Conservation (phyloP, 2,329 filamentous ascomycete genomes). For the Ciborinia camelliae region DNA sequence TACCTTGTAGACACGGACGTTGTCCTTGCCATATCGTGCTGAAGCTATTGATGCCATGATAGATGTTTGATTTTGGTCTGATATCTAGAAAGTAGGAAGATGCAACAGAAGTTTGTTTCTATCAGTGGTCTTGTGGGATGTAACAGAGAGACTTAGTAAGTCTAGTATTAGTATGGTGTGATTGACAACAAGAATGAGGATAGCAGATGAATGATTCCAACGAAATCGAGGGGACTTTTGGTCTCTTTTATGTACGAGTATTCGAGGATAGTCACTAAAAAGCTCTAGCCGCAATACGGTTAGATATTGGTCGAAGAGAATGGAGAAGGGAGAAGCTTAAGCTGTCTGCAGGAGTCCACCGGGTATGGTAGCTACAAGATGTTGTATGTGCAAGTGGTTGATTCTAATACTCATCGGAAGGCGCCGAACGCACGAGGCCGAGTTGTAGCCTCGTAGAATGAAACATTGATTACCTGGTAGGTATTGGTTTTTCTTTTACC, state of each 20-base stretch:
- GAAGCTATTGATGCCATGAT: slow-evolving; percentile 56
- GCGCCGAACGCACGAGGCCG: slow-evolving; percentile 16
- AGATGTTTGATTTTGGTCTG: slow-evolving; percentile 7
- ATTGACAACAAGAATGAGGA: slow-evolving; percentile 15
- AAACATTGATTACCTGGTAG: neutral
- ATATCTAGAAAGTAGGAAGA: neutral
- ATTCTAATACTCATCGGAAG: slow-evolving; percentile 13
- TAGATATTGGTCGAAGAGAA: slow-evolving; percentile 7
- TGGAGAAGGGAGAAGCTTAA: slow-evolving; percentile 17
- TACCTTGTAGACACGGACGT: slow-evolving; percentile 96
- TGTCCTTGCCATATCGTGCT: slow-evolving; percentile 90
- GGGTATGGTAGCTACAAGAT: neutral
- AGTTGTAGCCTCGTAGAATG: slow-evolving; percentile 12
- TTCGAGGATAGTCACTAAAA: neutral
- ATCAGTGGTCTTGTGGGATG: neutral
- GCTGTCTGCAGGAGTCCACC: slow-evolving; percentile 12
- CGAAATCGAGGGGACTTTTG: neutral
- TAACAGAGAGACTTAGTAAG: neutral
- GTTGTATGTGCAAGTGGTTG: neutral
- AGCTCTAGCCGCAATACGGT: slow-evolving; percentile 4
- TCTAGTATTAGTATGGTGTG: slow-evolving; percentile 6
- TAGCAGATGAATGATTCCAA: neutral
- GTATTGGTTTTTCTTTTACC: slow-evolving; percentile 11
- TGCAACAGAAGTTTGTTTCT: neutral
- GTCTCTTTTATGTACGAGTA: slow-evolving; percentile 15